Conservation (phyloP, 169 alveolate species). For the Plasmodium malariae region DNA sequence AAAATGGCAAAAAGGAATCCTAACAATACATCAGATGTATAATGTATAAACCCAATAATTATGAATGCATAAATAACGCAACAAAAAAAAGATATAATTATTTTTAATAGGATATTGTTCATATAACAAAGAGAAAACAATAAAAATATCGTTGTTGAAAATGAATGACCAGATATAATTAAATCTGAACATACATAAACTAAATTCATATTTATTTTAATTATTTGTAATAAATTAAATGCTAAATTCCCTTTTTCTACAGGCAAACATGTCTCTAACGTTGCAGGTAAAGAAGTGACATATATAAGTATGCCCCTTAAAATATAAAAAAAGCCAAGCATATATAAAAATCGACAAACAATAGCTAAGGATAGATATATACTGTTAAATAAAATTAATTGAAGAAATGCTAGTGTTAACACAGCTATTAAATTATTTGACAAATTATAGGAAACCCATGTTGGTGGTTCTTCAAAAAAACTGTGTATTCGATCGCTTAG, state of each 20-base stretch:
- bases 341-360: constrained; percentile 55
- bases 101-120: constrained; percentile 27
- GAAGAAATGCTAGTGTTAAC: constrained; percentile 19
- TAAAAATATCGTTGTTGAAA: constrained; percentile 54
- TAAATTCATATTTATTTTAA: constrained; percentile 43
- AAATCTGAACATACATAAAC: constrained; percentile 68
- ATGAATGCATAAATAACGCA: constrained; percentile 41
- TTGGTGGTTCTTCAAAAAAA: constrained; percentile 27
- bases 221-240: constrained; percentile 44
- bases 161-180: constrained; percentile 68
- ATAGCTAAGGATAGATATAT: constrained; percentile 64
- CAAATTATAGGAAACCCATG: constrained; percentile 48
- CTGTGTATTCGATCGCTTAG: constrained; percentile 40
- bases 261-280: constrained; percentile 61
- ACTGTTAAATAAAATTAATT: constrained; percentile 53
- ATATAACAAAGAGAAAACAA: constrained; percentile 50
- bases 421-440: constrained; percentile 58
- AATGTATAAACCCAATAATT: constrained; percentile 69
- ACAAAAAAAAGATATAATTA: constrained; percentile 18
- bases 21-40: constrained; percentile 61
- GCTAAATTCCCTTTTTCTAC: constrained; percentile 43
- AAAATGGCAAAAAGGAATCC: constrained; percentile 47
- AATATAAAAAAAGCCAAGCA: constrained; percentile 60
- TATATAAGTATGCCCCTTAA: constrained; percentile 44
- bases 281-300: constrained; percentile 67